A percentile compares a stretch with the other conserved stretches of the same genome.
Conservation (phyloP, 1,284 basidiomycete species). For the Phellinidium pouzarii region DNA sequence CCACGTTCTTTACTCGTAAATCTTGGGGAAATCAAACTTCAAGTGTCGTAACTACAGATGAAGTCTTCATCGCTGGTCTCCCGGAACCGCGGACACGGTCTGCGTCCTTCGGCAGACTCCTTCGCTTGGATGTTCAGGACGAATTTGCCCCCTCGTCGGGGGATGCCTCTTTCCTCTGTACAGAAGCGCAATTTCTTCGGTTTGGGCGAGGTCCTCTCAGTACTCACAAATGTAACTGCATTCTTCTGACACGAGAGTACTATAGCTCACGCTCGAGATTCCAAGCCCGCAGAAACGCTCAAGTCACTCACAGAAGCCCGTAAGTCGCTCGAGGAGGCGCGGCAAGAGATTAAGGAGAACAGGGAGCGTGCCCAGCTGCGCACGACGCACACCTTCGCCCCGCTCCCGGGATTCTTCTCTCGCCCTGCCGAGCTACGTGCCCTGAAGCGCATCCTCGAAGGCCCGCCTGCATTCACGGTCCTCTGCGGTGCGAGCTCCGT, state of each 20-base stretch:
- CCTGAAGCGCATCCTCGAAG: constrained; percentile 56
- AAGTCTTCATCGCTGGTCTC: background rate
- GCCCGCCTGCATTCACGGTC: constrained; percentile 71
- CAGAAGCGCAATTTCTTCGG: constrained; percentile 71
- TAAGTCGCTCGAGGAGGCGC: constrained; percentile 66
- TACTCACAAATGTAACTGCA: constrained; percentile 61
- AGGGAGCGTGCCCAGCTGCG: constrained; percentile 59
- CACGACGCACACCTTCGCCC: constrained; percentile 71
- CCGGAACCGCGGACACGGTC: background rate
- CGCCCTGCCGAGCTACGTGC: constrained; percentile 59
- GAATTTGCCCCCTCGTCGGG: constrained; percentile 58
- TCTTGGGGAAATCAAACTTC: background rate
- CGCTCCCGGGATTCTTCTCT: constrained; percentile 65
- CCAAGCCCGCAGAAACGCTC: constrained; percentile 68
- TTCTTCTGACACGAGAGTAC: constrained; percentile 9
- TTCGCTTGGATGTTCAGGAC: constrained; percentile 57
- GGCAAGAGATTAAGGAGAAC: constrained; percentile 61
- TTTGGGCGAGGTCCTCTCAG: constrained; percentile 68
- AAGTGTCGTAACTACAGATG: background rate
- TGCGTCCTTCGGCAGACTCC: background rate
- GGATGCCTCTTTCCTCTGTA: constrained; percentile 51
- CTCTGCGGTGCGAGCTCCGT: constrained; percentile 76
- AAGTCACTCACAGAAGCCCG: constrained; percentile 72
- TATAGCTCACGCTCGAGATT: constrained; percentile 1
- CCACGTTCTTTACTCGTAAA: constrained; percentile 1